phyloP scores from a whole-genome alignment of 129 eudicot species.

The Oenanthe sinensis region DNA sequence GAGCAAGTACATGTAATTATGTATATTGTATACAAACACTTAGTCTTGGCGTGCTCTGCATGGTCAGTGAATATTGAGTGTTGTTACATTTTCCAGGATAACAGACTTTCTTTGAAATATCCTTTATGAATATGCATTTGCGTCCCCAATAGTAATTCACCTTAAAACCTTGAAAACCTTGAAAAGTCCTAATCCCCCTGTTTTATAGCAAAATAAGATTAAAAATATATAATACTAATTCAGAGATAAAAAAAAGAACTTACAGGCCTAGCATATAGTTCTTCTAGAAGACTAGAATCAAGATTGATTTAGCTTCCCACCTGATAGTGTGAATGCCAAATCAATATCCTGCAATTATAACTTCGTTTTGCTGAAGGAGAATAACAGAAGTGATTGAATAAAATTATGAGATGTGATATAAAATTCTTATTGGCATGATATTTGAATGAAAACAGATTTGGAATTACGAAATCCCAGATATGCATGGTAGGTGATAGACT shows the following conservation, averaged over 20 bases:
- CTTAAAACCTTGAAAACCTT: not conserved
- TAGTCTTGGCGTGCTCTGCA: not conserved
- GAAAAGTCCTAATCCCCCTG: not conserved
- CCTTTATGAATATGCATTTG: not conserved
- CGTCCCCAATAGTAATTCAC: not conserved
- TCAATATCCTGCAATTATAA: not conserved
- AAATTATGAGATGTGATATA: not conserved
- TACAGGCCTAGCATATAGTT: not conserved
- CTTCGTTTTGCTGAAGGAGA: not conserved
- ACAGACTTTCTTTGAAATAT: not conserved
- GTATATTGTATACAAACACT: not conserved
- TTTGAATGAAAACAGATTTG: conserved; percentile 52
- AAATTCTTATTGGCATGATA: not conserved
- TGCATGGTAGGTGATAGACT: conserved; percentile 99
- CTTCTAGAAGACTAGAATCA: not conserved
- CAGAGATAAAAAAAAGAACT: not conserved
- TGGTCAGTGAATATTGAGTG: not conserved
- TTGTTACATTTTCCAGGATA: not conserved
- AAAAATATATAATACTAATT: not conserved
- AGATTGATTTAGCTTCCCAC: not conserved
- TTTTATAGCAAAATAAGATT: not conserved
- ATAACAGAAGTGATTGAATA: not conserved
- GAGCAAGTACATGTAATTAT: too few species aligned
- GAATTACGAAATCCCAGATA: conserved; percentile 84
- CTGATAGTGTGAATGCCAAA: not conserved